Conservation (phyloP, 768 basidiomycete species). For the Phaeolepiota aurea region DNA sequence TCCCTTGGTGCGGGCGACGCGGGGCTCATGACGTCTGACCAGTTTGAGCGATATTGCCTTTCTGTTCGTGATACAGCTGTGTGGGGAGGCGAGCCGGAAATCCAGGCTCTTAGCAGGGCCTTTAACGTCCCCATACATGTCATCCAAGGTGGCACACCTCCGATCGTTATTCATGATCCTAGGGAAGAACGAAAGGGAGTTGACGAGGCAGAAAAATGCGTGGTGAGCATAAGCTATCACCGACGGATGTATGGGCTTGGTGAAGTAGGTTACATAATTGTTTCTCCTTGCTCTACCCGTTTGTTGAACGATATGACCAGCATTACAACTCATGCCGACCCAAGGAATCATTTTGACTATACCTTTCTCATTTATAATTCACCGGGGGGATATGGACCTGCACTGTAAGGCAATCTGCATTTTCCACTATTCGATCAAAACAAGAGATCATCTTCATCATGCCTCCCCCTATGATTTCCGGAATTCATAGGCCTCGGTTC, state of each 20-base stretch:
- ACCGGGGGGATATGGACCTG: too few relatives aligned
- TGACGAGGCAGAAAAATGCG: conserved; percentile 22
- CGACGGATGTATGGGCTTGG: conserved; percentile 91
- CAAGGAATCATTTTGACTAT: conserved; percentile 16
- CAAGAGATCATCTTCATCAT: conserved; percentile 62
- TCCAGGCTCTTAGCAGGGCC: conserved; percentile 76
- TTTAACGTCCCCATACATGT: conserved; percentile 87
- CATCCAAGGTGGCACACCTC: conserved; percentile 74
- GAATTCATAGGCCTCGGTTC: conserved; percentile 56
- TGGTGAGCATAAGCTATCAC: conserved; percentile 83
- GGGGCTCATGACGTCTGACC: conserved; percentile 61
- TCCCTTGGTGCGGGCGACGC: conserved; percentile 49
- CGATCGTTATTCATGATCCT: conserved; percentile 79
- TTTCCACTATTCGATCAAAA: conserved; percentile 40
- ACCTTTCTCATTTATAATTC: too few relatives aligned
- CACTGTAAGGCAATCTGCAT: too few relatives aligned
- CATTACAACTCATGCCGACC: conserved; percentile 86
- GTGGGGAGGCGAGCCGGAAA: conserved; percentile 98
- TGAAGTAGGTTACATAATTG: conserved; percentile 52
- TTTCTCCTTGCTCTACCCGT: conserved; percentile 1
- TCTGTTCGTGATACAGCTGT: conserved; percentile 75
- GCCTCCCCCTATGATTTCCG: conserved; percentile 26
- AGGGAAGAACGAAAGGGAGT: conserved; percentile 19
- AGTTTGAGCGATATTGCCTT: conserved; percentile 70
- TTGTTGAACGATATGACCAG: conserved; percentile 26